Base-by-base conservation (phyloP, 768 basidiomycete genomes). In the Thelephora ganbajun region DNA sequence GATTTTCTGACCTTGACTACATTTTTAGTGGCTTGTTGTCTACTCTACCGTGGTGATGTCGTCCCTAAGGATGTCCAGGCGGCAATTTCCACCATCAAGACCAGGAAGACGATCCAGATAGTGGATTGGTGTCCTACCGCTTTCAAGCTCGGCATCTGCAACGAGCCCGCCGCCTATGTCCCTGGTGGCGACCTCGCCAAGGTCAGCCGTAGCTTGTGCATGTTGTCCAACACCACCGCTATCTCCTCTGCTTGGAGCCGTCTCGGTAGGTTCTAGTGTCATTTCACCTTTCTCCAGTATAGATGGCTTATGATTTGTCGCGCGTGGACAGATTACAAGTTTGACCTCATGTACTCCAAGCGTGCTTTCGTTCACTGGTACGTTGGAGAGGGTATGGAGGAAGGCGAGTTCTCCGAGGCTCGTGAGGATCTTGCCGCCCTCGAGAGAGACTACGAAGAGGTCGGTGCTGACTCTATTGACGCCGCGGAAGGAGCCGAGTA, bases 341-440 rank as follows among this genome's bases (percentile, higher is more conserved):
- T 98, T 66, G 94, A 98, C 63, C 77, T 98, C 57, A 80, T 98
- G 66, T 98, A 94, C 73, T 93, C 92, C 52, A 96, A 89, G 66
- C 86, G 87, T 64, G 88, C 88, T 43, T 89, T 89, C 54, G 83
- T 86, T 20, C 83, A 87, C 64, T 86, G 90, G 91, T 94, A 93
- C 60, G 93, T 96, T 53, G 93, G 93, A 61, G 93, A 98, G 69
- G 94, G 94, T 72, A 97, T 98, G 94, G 94, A 97, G 63, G 94
- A 98, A 73, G 94, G 94, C 66, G 94, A 98, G 69, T 97, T 97
- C 69, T 92, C 90, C 43, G 93, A 96, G 69, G 94, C 94, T 42
- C 85, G 93, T 56, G 94, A 98, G 64, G 94, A 98, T 69, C 80
- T 98, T 52, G 94, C 94, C 37, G 94, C 94, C 6, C 78, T 98